Evolutionary conservation across 2,329 filamentous ascomycete species (phyloP).

Genomic region (Fusarium piperis): DNA sequence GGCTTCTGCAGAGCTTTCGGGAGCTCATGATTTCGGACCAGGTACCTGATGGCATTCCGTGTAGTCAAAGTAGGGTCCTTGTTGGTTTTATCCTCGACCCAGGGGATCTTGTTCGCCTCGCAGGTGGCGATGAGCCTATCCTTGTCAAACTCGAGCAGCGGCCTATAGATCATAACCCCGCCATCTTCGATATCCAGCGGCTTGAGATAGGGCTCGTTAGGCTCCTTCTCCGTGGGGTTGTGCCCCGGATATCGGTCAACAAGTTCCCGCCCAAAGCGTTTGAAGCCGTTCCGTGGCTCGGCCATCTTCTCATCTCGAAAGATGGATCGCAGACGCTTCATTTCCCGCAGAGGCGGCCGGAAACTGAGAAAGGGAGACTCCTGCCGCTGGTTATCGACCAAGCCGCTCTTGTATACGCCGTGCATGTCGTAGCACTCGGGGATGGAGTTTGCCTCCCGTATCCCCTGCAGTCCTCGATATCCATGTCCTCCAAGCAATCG

Average conservation of each 20-base stretch:
- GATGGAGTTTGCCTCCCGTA: slow-evolving; percentile 72
- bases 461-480: slow-evolving; percentile 77
- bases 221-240: slow-evolving; percentile 21
- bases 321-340: slow-evolving; percentile 43
- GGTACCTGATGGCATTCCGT: slow-evolving; percentile 81
- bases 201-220: slow-evolving; percentile 45
- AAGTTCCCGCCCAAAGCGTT: slow-evolving; percentile 27
- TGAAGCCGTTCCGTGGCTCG: slow-evolving; percentile 26
- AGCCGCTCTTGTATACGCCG: slow-evolving; percentile 74
- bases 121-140: slow-evolving; percentile 80
- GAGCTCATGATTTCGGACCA: slow-evolving; percentile 67
- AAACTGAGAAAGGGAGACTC: slow-evolving; percentile 52
- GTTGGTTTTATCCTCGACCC: slow-evolving; percentile 91
- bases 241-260: slow-evolving; percentile 44
- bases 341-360: slow-evolving; percentile 43
- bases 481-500: slow-evolving; percentile 74
- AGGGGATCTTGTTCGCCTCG: slow-evolving; percentile 70
- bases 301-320: slow-evolving; percentile 43
- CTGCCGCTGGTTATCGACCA: slow-evolving; percentile 57
- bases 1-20: slow-evolving; percentile 75
- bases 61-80: slow-evolving; percentile 77
- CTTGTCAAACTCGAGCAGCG: slow-evolving; percentile 77
- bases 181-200: slow-evolving; percentile 65
- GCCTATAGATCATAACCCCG: slow-evolving; percentile 74
- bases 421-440: slow-evolving; percentile 84